Evolutionary conservation across 148 eudicot genomes (phyloP), one percentile per base, ranked within the genome.

Genomic region (Hydrangea macrophylla): DNA sequence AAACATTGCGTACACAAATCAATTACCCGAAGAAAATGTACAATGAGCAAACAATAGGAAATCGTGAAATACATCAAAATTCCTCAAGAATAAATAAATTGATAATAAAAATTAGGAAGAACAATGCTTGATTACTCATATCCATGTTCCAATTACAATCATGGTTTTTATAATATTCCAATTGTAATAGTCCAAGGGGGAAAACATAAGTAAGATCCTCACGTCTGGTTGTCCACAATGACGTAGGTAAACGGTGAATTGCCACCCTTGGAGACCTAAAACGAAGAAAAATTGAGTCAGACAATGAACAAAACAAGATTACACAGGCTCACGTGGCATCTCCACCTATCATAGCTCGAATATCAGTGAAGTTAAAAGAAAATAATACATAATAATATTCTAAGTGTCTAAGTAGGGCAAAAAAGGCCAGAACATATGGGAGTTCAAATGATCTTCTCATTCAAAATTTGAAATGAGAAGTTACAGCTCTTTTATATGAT

Each of bases 161-260:
- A n/a, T n/a, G n/a, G n/a, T n/a, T n/a, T n/a, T n/a, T n/a, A n/a
- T n/a, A n/a, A 42, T 26, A 27, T 27, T 48, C 57, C 39, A 32
- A 22, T 17, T 32, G 20, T 23, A 33, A 50, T 65, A 6, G 18
- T 2, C 7, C 7, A 35, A 55, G 31, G 51, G 18, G 32, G 23
- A 4, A 23, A 18, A 54, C 22, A 28, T 57, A 64, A 37, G 51
- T 40, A 55, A n/a, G 48, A 58, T n/a, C 50, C 98, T 79, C 76
- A 90, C 98, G 85, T 90, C 75, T 94, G 83, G 30, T 77, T 83
- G 75, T 94, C 98, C n/a, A 94, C 96, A 69, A 94, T 94, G 75
- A 94, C 26, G 64, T 90, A 94, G 75, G 96, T 88, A 73, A 94
- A 94, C 36, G 99, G 91, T 44, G 99, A 94, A 78, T 88, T 90